These are phyloP conservation scores for Leucosporidium creatinivorum DNA, from an alignment of 768 basidiomycete genomes.

Conservation along the genomic window DNA sequence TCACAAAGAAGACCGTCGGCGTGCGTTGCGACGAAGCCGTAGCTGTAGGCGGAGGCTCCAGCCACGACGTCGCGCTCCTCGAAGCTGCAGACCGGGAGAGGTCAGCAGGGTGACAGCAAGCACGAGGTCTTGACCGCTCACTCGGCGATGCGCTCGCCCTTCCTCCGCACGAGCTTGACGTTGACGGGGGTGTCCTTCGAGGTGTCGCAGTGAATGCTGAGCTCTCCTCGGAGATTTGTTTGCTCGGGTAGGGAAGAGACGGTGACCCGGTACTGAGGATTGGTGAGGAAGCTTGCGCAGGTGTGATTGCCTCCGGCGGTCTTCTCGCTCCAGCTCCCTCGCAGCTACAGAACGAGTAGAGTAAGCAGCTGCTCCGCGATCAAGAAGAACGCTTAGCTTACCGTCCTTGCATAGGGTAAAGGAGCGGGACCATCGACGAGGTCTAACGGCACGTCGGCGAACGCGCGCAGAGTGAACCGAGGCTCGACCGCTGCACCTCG, in stretches of 20 bases:
- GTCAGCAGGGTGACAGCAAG: background rate
- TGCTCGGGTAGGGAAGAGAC: slow-evolving; percentile 43
- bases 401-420: slow-evolving; percentile 38
- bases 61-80: slow-evolving; percentile 60
- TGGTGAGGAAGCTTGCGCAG: slow-evolving; percentile 73
- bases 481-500: slow-evolving; percentile 58
- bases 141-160: slow-evolving; percentile 67
- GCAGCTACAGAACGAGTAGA: slow-evolving; percentile 46
- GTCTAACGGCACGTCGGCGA: slow-evolving; percentile 45
- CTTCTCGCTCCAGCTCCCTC: slow-evolving; percentile 57
- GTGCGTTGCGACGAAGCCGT: slow-evolving; percentile 59
- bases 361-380: slow-evolving; percentile 28
- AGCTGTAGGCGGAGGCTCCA: slow-evolving; percentile 73
- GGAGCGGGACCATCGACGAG: slow-evolving; percentile 29
- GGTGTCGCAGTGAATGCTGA: slow-evolving; percentile 49
- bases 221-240: slow-evolving; percentile 36
- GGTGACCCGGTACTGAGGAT: slow-evolving; percentile 75
- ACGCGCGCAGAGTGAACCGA: slow-evolving; percentile 63
- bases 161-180: slow-evolving; percentile 63
- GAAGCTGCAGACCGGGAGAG: slow-evolving; percentile 45
- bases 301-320: slow-evolving; percentile 79
- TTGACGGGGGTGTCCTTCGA: slow-evolving; percentile 66
- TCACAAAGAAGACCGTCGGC: slow-evolving; percentile 52
- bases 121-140: slow-evolving; percentile 44
- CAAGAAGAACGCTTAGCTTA: slow-evolving; percentile 33